These are phyloP conservation scores for Pittosporum tobira DNA, from an alignment of 129 eudicot species.

Conservation along the genomic window DNA sequence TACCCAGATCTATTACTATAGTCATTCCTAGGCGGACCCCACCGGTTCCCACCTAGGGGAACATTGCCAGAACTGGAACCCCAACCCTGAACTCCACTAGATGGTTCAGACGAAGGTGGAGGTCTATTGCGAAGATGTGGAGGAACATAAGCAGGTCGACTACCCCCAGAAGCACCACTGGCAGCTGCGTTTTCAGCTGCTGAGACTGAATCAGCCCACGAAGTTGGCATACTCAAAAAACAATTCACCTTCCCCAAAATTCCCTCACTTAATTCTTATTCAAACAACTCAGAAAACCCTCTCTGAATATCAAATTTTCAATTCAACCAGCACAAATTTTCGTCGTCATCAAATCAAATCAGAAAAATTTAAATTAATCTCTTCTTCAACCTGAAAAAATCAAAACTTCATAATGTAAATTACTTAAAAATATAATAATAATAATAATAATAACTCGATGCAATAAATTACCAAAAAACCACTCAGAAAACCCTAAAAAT, in stretches of 20 bases:
- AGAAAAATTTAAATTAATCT: background rate
- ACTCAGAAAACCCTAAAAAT: too few relatives aligned
- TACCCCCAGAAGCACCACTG: conserved; percentile 35
- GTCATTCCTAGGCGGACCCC: conserved; percentile 33
- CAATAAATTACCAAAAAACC: too few relatives aligned
- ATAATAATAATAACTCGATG: too few relatives aligned
- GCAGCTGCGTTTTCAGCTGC: conserved; percentile 45
- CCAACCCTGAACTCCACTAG: conserved; percentile 24
- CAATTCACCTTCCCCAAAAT: background rate
- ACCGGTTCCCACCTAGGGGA: conserved; percentile 42
- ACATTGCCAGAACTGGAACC: conserved; percentile 43
- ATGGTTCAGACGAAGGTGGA: conserved; percentile 33
- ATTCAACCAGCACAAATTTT: conserved; percentile 6
- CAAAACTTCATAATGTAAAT: background rate
- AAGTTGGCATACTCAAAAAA: conserved; percentile 44
- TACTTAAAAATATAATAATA: too few relatives aligned
- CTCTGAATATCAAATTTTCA: conserved; percentile 8
- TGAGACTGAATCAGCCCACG: conserved; percentile 80
- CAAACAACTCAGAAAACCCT: background rate
- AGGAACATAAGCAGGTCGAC: conserved; percentile 66
- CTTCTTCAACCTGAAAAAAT: background rate
- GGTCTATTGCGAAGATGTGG: conserved; percentile 80
- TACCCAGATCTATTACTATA: conserved; percentile 15
- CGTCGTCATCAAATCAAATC: background rate
- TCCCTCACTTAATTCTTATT: background rate